Evolutionary conservation across 768 basidiomycete species (phyloP).

Genomic region (Pseudohyphozyma bogoriensis): DNA sequence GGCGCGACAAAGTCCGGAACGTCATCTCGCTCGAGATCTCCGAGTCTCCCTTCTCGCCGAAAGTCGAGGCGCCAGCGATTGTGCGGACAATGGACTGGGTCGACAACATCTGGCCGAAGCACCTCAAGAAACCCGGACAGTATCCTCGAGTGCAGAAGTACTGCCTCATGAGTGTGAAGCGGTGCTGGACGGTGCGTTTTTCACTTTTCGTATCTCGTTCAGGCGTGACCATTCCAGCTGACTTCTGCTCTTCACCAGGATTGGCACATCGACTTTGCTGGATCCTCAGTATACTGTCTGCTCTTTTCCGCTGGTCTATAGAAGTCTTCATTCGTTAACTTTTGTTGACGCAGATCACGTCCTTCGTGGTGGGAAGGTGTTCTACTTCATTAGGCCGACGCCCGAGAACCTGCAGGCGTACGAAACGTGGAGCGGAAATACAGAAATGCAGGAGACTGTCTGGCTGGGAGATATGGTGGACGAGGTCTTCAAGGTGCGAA

Average conservation of each 20-base stretch:
- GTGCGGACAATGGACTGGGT: slow-evolving; percentile 83
- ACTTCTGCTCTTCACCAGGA: slow-evolving; percentile 48
- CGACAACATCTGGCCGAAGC: slow-evolving; percentile 83
- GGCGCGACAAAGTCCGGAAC: slow-evolving; percentile 80
- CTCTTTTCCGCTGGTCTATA: neutral
- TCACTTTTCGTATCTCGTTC: neutral
- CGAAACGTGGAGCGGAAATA: slow-evolving; percentile 66
- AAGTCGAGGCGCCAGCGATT: slow-evolving; percentile 69
- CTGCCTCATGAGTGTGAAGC: slow-evolving; percentile 88
- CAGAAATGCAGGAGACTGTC: slow-evolving; percentile 69
- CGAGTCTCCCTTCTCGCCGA: slow-evolving; percentile 66
- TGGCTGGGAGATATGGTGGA: slow-evolving; percentile 93
- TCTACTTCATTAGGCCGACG: slow-evolving; percentile 91
- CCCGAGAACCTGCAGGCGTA: slow-evolving; percentile 75
- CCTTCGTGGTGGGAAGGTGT: slow-evolving; percentile 76
- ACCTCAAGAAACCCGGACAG: slow-evolving; percentile 56
- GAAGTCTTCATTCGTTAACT: neutral
- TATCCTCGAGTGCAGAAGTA: slow-evolving; percentile 94
- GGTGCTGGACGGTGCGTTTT: slow-evolving; percentile 80
- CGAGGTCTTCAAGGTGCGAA: slow-evolving; percentile 62
- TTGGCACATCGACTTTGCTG: slow-evolving; percentile 98
- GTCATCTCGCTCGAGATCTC: slow-evolving; percentile 93
- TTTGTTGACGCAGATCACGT: slow-evolving; percentile 49
- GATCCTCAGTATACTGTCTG: slow-evolving; percentile 54
- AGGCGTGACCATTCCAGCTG: neutral